Base-by-base conservation (phyloP, 768 basidiomycete species). In the Postia placenta region DNA sequence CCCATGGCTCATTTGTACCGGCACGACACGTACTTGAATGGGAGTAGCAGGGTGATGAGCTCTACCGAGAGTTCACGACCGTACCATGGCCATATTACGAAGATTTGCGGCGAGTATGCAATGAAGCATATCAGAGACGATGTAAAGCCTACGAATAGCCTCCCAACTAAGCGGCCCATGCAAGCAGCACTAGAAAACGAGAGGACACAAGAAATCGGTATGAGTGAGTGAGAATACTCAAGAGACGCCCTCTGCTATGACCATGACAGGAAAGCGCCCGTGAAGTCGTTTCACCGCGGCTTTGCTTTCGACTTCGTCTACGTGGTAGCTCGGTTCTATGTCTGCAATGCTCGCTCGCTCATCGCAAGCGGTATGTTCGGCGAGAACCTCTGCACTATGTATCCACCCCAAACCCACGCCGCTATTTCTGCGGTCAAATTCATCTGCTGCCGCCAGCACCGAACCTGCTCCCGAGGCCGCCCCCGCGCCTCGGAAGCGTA, bases 81-180 rank as follows among this genome's bases (percentile, higher is more conserved):
- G 60, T 94, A 95, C 91, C 91, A 96, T 19, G 92, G 92, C 91
- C 80, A 81, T 63, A 96, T 81, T 51, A 97, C 74, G 68, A 88
- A 93, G 57, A 92, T 76, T 65, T 98, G 95, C 2, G 86, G 81
- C 5, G 88, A 85, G 64, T 91, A 90, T 2, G 89, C 80, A 55
- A 97, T 92, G 67, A 97, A 98, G 45, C 73, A 78, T 38, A 92
- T 91, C 28, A 92, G 75, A 57, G 72, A 72, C 45, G 86, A 74
- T 51, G 87, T 86, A 56, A 81, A 73, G 57, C 75, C 72, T 63
- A 92, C 83, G 57, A 83, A 69, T 49, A 92, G 67, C 43, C 76
- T 69, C 24, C 83, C 83, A 49, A 83, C 63, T 55, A 82, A 54
- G 40, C 71, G 61, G 47, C 70, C 67, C 74, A 76, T 76, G 33